Percentiles rank a stretch among this genome's conserved stretches.
Conservation (phyloP, 2,329 filamentous ascomycete species). For the Malbranchea cinnamomea region DNA sequence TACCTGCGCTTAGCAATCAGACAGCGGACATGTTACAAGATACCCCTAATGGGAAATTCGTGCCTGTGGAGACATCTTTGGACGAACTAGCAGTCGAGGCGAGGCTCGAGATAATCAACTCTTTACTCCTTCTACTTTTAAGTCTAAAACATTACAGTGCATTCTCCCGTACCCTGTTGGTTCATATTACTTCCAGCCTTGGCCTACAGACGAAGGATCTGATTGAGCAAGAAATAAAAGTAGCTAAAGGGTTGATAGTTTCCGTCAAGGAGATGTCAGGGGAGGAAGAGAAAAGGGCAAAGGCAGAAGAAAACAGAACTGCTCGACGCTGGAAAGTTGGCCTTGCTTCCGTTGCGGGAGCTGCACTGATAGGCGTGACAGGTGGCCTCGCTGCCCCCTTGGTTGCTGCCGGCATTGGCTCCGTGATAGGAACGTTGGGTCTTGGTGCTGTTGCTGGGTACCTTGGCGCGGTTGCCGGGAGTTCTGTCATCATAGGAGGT, state of each 20-base stretch:
- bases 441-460: slow-evolving; percentile 64
- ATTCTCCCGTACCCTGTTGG: slow-evolving; percentile 56
- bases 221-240: slow-evolving; percentile 56
- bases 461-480: slow-evolving; percentile 66
- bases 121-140: slow-evolving; percentile 55
- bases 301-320: slow-evolving; percentile 50
- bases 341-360: slow-evolving; percentile 73
- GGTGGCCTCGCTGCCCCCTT: slow-evolving; percentile 65
- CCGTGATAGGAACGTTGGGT: slow-evolving; percentile 60
- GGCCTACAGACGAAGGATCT: slow-evolving; percentile 51
- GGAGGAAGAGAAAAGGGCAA: slow-evolving; percentile 60
- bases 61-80: slow-evolving; percentile 48
- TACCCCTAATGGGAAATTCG: too few relatives aligned
- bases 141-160: slow-evolving; percentile 65
- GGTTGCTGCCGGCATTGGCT: slow-evolving; percentile 63
- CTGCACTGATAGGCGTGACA: slow-evolving; percentile 71
- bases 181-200: slow-evolving; percentile 56
- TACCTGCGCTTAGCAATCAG: too few relatives aligned
- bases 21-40: too few relatives aligned
- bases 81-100: slow-evolving; percentile 23
- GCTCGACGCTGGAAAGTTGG: slow-evolving; percentile 66
- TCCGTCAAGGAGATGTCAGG: slow-evolving; percentile 64
- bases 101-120: slow-evolving; percentile 53
- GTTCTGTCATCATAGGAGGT: slow-evolving; percentile 62
- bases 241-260: slow-evolving; percentile 59